Evolutionary conservation across 345 rosid species (phyloP).

Genomic region (Linum tenue): DNA sequence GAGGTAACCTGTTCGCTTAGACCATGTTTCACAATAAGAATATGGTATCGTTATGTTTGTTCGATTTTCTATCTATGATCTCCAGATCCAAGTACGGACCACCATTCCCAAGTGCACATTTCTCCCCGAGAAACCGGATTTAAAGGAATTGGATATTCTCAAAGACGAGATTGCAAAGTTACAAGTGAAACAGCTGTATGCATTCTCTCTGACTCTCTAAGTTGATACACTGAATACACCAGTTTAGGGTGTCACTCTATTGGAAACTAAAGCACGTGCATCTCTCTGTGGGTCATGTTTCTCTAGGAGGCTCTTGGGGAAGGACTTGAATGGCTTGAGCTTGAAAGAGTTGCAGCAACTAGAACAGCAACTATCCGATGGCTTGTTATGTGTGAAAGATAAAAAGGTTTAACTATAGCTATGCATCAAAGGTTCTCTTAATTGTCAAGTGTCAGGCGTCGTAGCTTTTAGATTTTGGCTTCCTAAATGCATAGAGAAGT

Average conservation of each 20-base stretch:
- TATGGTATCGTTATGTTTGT: background rate
- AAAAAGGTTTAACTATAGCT: slow-evolving; percentile 42
- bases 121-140: slow-evolving; percentile 38
- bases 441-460: background rate
- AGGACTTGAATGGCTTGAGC: slow-evolving; percentile 52
- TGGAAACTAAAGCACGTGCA: slow-evolving; percentile 1
- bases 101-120: background rate
- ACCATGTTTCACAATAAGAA: background rate
- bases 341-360: slow-evolving; percentile 65
- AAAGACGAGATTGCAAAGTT: slow-evolving; percentile 63
- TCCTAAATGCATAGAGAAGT: slow-evolving; percentile 3
- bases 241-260: background rate
- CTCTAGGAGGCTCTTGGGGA: slow-evolving; percentile 53
- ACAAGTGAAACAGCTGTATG: slow-evolving; percentile 67
- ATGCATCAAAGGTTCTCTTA: background rate
- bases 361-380: slow-evolving; percentile 58
- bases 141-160: slow-evolving; percentile 40
- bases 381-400: slow-evolving; percentile 57
- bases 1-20: slow-evolving; percentile 38
- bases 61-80: background rate
- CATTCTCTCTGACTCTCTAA: slow-evolving; percentile 8
- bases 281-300: slow-evolving; percentile 10
- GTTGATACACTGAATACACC: background rate
- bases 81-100: background rate
- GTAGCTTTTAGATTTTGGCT: background rate